phyloP scores from a whole-genome alignment of 441 rosid genomes.

The Erodium texanum region DNA sequence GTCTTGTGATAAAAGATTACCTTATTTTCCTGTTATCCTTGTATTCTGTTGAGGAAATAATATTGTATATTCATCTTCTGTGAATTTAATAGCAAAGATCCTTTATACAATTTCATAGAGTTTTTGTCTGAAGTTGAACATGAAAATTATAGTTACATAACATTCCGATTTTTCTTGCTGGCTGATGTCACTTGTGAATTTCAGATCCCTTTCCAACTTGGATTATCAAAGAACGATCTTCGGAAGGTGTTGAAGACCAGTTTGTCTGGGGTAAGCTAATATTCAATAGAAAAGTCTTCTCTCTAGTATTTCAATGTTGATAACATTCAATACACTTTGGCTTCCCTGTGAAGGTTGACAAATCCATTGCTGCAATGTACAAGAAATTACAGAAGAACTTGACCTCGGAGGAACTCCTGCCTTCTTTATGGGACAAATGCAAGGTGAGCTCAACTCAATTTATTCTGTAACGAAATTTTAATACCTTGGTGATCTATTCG shows the following conservation, averaged over 20 bases:
- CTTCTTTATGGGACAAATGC: slow-evolving; percentile 98
- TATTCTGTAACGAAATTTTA: not conserved
- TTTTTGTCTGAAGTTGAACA: not conserved
- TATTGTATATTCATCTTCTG: not conserved
- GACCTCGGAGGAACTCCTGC: slow-evolving; percentile 82
- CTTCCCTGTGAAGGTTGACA: slow-evolving; percentile 56
- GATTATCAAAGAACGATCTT: slow-evolving; percentile 88
- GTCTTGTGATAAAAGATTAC: not conserved
- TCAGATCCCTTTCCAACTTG: slow-evolving; percentile 95
- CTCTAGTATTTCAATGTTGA: not conserved
- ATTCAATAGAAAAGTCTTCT: not conserved
- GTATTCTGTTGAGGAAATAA: not conserved
- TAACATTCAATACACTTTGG: not conserved
- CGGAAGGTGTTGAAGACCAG: slow-evolving; percentile 87
- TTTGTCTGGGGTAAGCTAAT: slow-evolving; percentile 71
- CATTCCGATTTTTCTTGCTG: not conserved
- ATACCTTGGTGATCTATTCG: not conserved
- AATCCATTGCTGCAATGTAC: slow-evolving; percentile 79
- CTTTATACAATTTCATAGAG: not conserved
- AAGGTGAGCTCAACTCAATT: slow-evolving; percentile 39
- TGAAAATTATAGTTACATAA: not conserved
- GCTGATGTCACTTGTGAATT: slow-evolving; percentile 12
- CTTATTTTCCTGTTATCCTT: not conserved
- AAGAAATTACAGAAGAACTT: slow-evolving; percentile 95
- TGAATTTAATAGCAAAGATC: not conserved